These are phyloP conservation scores for Camptophora hylomeconis DNA, from an alignment of 2,329 filamentous ascomycete species.

Conservation along the genomic window DNA sequence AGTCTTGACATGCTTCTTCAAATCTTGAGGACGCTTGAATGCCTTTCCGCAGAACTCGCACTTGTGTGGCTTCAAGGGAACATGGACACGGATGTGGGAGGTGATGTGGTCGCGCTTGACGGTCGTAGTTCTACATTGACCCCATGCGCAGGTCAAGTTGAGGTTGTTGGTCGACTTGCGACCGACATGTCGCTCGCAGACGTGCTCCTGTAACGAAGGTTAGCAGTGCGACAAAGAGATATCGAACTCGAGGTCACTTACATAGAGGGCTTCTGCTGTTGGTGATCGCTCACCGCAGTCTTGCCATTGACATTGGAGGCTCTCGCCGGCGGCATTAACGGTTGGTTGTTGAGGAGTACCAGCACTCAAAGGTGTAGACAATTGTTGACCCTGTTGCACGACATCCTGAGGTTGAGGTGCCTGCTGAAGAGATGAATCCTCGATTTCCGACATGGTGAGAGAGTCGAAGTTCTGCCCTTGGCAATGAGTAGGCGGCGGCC, in stretches of 20 bases:
- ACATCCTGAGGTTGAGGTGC: constrained; percentile 11
- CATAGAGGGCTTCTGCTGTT: constrained; percentile 49
- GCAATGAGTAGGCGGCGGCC: no score
- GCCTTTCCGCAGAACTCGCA: constrained; percentile 98
- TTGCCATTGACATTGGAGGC: constrained; percentile 46
- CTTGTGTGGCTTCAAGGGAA: constrained; percentile 98
- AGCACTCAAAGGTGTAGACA: constrained; percentile 12
- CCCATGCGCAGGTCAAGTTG: constrained; percentile 95
- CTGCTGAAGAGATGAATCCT: no score
- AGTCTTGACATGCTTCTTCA: constrained; percentile 99
- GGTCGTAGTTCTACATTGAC: constrained; percentile 85
- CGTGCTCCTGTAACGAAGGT: constrained; percentile 59
- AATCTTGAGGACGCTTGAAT: constrained; percentile 95
- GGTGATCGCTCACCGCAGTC: constrained; percentile 47
- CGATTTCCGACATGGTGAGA: no score
- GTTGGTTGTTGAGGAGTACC: constrained; percentile 8
- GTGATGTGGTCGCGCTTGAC: constrained; percentile 99
- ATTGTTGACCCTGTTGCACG: constrained; percentile 9
- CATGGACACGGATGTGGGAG: constrained; percentile 94
- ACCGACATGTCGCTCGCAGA: constrained; percentile 95
- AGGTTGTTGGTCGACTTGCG: constrained; percentile 99
- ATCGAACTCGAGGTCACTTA: constrained; percentile 24
- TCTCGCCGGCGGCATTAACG: constrained; percentile 21
- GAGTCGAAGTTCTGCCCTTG: no score
- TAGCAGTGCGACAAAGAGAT: constrained; percentile 6